Evolutionary conservation across 2,329 filamentous ascomycete genomes (phyloP).

Genomic region (Exserohilum turcica): DNA sequence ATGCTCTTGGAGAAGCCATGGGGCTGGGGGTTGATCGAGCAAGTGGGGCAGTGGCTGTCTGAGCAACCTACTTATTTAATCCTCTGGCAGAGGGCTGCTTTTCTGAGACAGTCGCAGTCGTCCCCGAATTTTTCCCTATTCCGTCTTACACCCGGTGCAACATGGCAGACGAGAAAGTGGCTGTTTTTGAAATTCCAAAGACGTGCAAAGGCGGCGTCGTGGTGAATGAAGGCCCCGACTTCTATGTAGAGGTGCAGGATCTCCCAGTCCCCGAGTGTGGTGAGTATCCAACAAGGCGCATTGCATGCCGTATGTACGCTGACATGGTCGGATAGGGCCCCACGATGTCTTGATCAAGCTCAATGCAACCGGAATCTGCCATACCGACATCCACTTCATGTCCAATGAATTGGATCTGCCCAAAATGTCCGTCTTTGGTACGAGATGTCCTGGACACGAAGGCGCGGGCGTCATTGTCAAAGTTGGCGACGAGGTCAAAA

Average conservation of each 20-base stretch:
- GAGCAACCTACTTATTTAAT: not conserved
- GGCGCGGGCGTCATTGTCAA: slow-evolving; percentile 64
- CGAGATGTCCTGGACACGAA: slow-evolving; percentile 59
- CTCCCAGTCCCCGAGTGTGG: slow-evolving; percentile 56
- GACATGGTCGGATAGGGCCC: slow-evolving; percentile 46
- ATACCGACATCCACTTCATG: slow-evolving; percentile 64
- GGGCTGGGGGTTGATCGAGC: not conserved
- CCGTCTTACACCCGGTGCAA: not conserved
- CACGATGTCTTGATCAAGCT: slow-evolving; percentile 63
- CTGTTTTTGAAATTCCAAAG: slow-evolving; percentile 52
- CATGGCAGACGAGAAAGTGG: slow-evolving; percentile 35
- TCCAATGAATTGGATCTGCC: slow-evolving; percentile 56
- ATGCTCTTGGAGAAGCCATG: not conserved
- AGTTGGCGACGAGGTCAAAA: slow-evolving; percentile 59
- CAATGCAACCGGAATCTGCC: slow-evolving; percentile 64
- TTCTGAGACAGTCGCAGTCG: not conserved
- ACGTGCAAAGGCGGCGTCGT: slow-evolving; percentile 60
- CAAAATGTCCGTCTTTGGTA: slow-evolving; percentile 48
- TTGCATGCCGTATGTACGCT: not conserved
- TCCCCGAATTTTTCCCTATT: not conserved
- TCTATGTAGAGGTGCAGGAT: slow-evolving; percentile 54
- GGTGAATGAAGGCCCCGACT: slow-evolving; percentile 58
- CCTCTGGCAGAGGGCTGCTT: not conserved
- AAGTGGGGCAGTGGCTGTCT: not conserved
- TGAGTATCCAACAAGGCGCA: slow-evolving; percentile 23